Conservation (phyloP, 345 rosid genomes). For the Eucalyptus camaldulensis region DNA sequence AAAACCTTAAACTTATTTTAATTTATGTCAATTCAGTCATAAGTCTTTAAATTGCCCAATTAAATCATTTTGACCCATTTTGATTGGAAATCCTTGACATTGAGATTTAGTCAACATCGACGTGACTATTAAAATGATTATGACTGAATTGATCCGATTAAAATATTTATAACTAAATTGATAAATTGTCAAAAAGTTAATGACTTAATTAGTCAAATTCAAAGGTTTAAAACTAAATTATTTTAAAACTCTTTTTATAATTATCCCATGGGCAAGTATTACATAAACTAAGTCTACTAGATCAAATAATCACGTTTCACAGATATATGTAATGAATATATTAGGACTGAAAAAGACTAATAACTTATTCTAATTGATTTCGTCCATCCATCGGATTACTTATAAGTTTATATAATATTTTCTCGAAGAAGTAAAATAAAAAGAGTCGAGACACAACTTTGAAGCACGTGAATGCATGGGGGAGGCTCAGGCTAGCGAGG, state of each 20-base stretch:
- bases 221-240: too few relatives aligned
- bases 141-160: accelerated
- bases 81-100: background rate
- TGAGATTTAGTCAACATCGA: too few relatives aligned
- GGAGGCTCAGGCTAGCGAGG: background rate
- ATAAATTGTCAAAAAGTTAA: too few relatives aligned
- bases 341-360: background rate
- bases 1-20: too few relatives aligned
- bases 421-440: background rate
- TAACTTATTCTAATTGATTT: background rate
- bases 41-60: background rate
- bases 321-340: background rate
- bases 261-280: background rate
- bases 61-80: accelerated
- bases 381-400: background rate
- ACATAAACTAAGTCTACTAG: background rate
- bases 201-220: too few relatives aligned
- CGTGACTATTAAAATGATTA: background rate
- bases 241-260: too few relatives aligned
- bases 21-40: too few relatives aligned
- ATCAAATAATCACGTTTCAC: background rate
- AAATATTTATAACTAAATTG: too few relatives aligned
- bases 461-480: background rate
- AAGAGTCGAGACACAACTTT: background rate
- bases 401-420: background rate